Base-by-base conservation (phyloP, 805 yeast genomes). In the Wickerhamiella kurtzmanii region DNA sequence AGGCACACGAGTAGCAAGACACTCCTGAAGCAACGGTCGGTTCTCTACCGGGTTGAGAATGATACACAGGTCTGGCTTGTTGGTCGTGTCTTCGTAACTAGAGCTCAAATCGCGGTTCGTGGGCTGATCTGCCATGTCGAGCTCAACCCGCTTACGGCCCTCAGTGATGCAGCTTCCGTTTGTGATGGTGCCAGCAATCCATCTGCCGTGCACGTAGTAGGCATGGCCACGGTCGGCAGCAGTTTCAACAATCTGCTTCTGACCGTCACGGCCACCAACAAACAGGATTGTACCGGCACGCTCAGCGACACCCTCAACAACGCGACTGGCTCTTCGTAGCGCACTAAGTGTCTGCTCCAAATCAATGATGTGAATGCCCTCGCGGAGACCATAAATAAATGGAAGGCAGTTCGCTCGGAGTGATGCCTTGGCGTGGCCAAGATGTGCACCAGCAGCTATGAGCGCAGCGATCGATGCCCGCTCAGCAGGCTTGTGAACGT, bases 111-210 rank as follows among this genome's bases (percentile, higher is more conserved):
- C 68, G 53, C 87, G 73, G 21, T 72, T 72, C 2, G 94, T 82
- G 35, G 80, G 76, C 21, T 64, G 57, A 60, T 87, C 89, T 18
- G 66, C 73, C 76, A 82, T 73, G 63, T 86, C 86, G 43, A 88
- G 77, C 67, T 85, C 94, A 49, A 74, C 75, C 57, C 82, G 75
- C 35, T 38, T 37, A 74, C 79, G 76, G 37, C 66, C 64, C 37
- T 68, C 66, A 8, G 75, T 67, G 19, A 82, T 78, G 60, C 77
- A 82, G 25, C 79, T 70, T 47, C 85, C 77, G 66, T 92, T 92
- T 41, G 97, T 86, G 54, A 92, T 72, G 20, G 94, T 82, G 54
- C 98, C 98, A 2, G 96, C 96, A 50, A 84, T 76, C 98, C 98
- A 92, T 60, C 87, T 77, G 42, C 77, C 73, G 19, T 82, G 71